phyloP scores from a whole-genome alignment of 2,329 filamentous ascomycete genomes.

The Fusarium sarcochroum region DNA sequence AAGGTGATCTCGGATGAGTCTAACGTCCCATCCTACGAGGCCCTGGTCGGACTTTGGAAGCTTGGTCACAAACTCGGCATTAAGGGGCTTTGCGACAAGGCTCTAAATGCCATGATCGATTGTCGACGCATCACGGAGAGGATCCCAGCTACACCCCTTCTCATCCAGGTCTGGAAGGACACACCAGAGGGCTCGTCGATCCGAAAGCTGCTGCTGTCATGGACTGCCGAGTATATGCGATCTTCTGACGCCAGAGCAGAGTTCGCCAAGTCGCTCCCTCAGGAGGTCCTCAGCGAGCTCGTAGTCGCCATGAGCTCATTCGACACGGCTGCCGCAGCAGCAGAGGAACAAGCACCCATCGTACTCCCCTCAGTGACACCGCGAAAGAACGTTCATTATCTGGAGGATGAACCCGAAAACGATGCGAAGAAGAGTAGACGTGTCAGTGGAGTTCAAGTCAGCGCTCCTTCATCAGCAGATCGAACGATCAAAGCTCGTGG shows the following conservation, averaged over 20 bases:
- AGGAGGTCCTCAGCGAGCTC: constrained; percentile 73
- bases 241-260: constrained; percentile 68
- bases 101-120: constrained; percentile 71
- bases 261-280: constrained; percentile 72
- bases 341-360: constrained; percentile 34
- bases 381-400: constrained; percentile 65
- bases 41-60: constrained; percentile 70
- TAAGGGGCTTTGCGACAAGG: constrained; percentile 68
- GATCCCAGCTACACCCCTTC: constrained; percentile 71
- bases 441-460: constrained; percentile 44
- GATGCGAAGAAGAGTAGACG: constrained; percentile 62
- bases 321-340: constrained; percentile 56
- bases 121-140: constrained; percentile 65
- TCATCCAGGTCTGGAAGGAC: constrained; percentile 74
- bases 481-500: constrained; percentile 50
- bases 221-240: constrained; percentile 75
- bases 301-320: constrained; percentile 73
- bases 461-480: constrained; percentile 29
- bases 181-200: constrained; percentile 73
- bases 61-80: constrained; percentile 66
- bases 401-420: constrained; percentile 61
- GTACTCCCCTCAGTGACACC: constrained; percentile 40
- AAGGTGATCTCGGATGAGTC: constrained; percentile 60
- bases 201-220: constrained; percentile 69
- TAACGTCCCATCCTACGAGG: constrained; percentile 65